Base-by-base conservation (phyloP, 345 rosid genomes). In the Lepidium aucheri region DNA sequence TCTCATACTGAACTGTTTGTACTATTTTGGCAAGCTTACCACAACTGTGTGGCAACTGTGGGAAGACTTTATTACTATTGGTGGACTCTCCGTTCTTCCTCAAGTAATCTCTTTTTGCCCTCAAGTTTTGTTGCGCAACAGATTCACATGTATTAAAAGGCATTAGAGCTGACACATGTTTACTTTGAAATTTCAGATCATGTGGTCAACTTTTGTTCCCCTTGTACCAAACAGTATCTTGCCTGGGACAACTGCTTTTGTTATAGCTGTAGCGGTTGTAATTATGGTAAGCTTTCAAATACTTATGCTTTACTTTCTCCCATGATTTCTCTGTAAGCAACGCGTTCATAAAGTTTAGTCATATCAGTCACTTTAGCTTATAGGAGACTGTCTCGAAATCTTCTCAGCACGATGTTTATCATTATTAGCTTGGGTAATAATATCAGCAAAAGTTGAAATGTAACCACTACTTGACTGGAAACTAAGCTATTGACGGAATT, bases 141-240 rank as follows among this genome's bases (percentile, higher is more conserved):
- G 22, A 40, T 64, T 56, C 14, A 56, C 32, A 24, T 62, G 20
- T 54, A 30, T 16, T n/a, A 7, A 7, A 33, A 33, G 63, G 24
- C n/a, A 35, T 28, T 9, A 54, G 57, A 44, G 42, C 8, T 15
- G 30, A 8, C 45, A 22, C 43, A 10, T 57, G 38, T 56, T 1
- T 26, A 22, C 47, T 44, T 53, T 44, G 42, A 63, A 40, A 60
- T 16, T 43, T 47, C 85, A 92, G 95, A 82, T 89, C 57, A 87
- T 89, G 87, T 92, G 98, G 98, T 87, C 93, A 32, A 92, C 97
- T 46, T 92, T 89, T 78, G 90, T 89, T 9, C 93, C 97, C 13
- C 78, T 72, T 75, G 57, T 92, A 63, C 97, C 97, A 18, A 72
- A 69, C 44, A 81, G 84, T 70, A 78, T 81, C 65, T 58, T 86